Evolutionary conservation across 2,329 filamentous ascomycete species (phyloP).

Genomic region (Paecilomyces variotii): DNA sequence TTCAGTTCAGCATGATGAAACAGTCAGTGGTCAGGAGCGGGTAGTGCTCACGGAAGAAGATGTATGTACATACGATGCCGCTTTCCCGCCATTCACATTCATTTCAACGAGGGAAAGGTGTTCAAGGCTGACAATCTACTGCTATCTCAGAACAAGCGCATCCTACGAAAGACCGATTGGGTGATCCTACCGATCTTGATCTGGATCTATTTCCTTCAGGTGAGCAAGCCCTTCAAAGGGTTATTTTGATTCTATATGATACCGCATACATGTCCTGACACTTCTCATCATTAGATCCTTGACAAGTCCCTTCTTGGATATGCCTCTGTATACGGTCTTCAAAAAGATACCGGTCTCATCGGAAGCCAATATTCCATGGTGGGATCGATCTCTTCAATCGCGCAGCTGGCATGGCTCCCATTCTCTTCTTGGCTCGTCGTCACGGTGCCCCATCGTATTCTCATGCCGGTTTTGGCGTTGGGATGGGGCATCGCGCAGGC

Average conservation of each 20-base stretch:
- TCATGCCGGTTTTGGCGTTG: slow-evolving; percentile 45
- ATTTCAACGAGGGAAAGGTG: neutral
- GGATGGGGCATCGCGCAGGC: slow-evolving; percentile 45
- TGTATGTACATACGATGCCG: neutral
- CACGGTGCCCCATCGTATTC: slow-evolving; percentile 50
- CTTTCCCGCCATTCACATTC: neutral
- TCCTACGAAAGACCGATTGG: slow-evolving; percentile 54
- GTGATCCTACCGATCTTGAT: slow-evolving; percentile 44
- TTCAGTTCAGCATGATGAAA: neutral
- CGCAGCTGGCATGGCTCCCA: slow-evolving; percentile 54
- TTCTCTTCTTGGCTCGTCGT: slow-evolving; percentile 54
- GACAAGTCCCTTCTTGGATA: slow-evolving; percentile 53
- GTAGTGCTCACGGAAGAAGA: neutral
- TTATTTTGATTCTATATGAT: neutral
- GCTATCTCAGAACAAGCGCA: slow-evolving; percentile 38
- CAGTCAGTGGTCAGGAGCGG: neutral
- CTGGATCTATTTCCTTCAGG: slow-evolving; percentile 41
- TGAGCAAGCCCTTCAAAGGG: neutral
- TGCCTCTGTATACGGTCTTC: slow-evolving; percentile 49
- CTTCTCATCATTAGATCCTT: slow-evolving; percentile 31
- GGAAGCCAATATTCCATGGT: slow-evolving; percentile 52
- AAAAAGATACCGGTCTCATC: slow-evolving; percentile 42
- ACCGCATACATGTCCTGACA: neutral
- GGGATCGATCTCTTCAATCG: slow-evolving; percentile 51
- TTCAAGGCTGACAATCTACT: neutral